Percentiles rank a stretch among this genome's conserved stretches.
Evolutionary conservation across 169 alveolate species (phyloP).

Genomic region (Cryptosporidium muris): DNA sequence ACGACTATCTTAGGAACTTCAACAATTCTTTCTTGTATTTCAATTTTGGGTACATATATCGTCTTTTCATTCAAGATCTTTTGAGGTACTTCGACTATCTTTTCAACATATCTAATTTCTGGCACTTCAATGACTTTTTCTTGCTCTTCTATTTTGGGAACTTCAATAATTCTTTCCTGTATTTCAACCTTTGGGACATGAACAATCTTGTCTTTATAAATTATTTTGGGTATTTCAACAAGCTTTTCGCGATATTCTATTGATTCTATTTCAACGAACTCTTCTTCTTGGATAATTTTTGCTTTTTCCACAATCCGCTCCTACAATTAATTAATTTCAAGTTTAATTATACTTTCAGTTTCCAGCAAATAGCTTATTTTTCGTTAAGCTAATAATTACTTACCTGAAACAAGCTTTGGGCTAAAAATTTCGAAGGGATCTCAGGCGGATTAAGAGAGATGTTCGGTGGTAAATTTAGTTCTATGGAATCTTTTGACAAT

Average conservation of each 20-base stretch:
- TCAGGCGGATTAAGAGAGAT: conserved; percentile 69
- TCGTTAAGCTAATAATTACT: not conserved
- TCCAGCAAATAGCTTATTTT: too few relatives aligned
- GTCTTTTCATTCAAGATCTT: conserved; percentile 60
- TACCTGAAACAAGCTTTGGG: conserved; percentile 64
- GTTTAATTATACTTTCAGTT: not conserved
- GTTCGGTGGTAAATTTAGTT: conserved; percentile 53
- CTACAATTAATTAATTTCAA: not conserved
- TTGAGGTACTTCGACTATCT: conserved; percentile 38
- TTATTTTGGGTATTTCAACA: conserved; percentile 57
- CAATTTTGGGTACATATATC: conserved; percentile 47
- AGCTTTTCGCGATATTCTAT: conserved; percentile 59
- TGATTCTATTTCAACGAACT: conserved; percentile 58
- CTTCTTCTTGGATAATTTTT: conserved; percentile 63
- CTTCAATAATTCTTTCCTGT: conserved; percentile 66
- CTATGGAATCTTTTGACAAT: conserved; percentile 28
- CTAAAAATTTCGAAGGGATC: conserved; percentile 53
- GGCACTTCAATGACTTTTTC: conserved; percentile 60
- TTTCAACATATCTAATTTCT: conserved; percentile 67
- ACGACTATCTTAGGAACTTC: conserved; percentile 67
- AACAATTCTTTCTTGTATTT: conserved; percentile 58
- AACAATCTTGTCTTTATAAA: conserved; percentile 50
- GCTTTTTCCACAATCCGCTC: conserved; percentile 66
- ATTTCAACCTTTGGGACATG: conserved; percentile 69
- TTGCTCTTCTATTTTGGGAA: conserved; percentile 60